A percentile compares a stretch with the other conserved stretches of the same genome.
phyloP scores from a whole-genome alignment of 1,284 basidiomycete genomes.

The Veloboletus limbatus region DNA sequence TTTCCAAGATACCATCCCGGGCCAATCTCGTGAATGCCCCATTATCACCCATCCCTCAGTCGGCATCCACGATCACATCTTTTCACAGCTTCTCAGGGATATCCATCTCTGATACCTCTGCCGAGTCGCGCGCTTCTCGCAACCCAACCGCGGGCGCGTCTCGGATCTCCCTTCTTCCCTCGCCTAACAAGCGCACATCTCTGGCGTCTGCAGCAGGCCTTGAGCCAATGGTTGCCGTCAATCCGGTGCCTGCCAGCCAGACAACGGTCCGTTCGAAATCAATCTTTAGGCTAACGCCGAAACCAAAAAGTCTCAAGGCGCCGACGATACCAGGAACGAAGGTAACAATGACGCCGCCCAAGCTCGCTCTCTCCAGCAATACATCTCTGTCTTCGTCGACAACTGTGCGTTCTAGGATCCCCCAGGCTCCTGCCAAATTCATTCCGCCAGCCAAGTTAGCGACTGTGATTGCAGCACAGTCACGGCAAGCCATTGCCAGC shows the following conservation, averaged over 20 bases:
- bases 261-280: slow-evolving; percentile 23
- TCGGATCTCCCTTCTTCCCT: slow-evolving; percentile 24
- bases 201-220: slow-evolving; percentile 24
- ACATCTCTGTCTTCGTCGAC: slow-evolving; percentile 11
- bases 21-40: slow-evolving; percentile 8
- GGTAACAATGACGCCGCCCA: slow-evolving; percentile 4
- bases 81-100: slow-evolving; percentile 25
- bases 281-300: slow-evolving; percentile 30
- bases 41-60: slow-evolving; percentile 32
- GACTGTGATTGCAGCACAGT: slow-evolving; percentile 30
- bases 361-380: slow-evolving; percentile 12
- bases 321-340: slow-evolving; percentile 9
- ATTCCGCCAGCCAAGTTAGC: slow-evolving; percentile 31
- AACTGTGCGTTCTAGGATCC: slow-evolving; percentile 22
- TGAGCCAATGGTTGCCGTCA: slow-evolving; percentile 13
- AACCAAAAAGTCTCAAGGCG: slow-evolving; percentile 25
- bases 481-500: slow-evolving; percentile 8
- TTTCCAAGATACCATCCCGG: slow-evolving; percentile 25
- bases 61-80: slow-evolving; percentile 26
- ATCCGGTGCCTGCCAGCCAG: slow-evolving; percentile 1
- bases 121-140: slow-evolving; percentile 21
- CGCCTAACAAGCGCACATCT: slow-evolving; percentile 28
- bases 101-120: slow-evolving; percentile 18
- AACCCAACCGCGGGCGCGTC: slow-evolving; percentile 13
- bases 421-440: slow-evolving; percentile 26